These are phyloP conservation scores for Backusella parvicylindrica DNA, from an alignment of 192 early-diverging fungal species.

Conservation along the genomic window DNA sequence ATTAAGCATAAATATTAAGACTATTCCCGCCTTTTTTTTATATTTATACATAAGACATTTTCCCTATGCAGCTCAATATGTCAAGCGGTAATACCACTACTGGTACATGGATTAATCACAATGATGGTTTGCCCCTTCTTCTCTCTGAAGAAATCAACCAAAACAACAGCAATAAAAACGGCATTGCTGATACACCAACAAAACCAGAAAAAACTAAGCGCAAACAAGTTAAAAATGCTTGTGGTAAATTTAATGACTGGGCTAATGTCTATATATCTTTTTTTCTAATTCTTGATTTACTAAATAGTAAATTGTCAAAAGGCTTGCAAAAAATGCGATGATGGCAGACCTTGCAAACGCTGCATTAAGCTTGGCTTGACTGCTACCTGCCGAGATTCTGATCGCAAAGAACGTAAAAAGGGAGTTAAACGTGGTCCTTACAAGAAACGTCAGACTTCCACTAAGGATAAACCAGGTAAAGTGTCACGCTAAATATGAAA, in stretches of 20 bases:
- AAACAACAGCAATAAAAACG: neutral
- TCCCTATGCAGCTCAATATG: neutral
- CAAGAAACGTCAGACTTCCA: constrained; percentile 45
- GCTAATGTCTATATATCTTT: neutral
- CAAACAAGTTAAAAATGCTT: constrained; percentile 88
- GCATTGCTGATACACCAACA: neutral
- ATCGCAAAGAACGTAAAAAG: constrained; percentile 77
- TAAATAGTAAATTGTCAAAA: constrained; percentile 76
- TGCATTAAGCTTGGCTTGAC: constrained; percentile 71
- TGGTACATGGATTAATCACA: neutral
- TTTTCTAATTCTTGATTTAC: neutral
- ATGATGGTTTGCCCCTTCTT: neutral
- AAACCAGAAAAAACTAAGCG: constrained; percentile 37
- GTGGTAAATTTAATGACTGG: constrained; percentile 49
- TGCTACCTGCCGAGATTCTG: constrained; percentile 68
- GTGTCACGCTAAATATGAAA: neutral
- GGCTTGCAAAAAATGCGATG: constrained; percentile 91
- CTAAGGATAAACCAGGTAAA: constrained; percentile 10
- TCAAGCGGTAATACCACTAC: neutral
- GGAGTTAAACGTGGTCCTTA: constrained; percentile 88
- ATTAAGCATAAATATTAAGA: constrained; percentile 1
- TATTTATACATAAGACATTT: neutral
- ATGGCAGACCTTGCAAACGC: constrained; percentile 76
- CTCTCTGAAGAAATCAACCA: neutral
- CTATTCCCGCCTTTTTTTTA: neutral